Evolutionary conservation across 2,329 filamentous ascomycete species (phyloP), one percentile per base, ranked within the genome.

Genomic region (Aureobasidium sp.): DNA sequence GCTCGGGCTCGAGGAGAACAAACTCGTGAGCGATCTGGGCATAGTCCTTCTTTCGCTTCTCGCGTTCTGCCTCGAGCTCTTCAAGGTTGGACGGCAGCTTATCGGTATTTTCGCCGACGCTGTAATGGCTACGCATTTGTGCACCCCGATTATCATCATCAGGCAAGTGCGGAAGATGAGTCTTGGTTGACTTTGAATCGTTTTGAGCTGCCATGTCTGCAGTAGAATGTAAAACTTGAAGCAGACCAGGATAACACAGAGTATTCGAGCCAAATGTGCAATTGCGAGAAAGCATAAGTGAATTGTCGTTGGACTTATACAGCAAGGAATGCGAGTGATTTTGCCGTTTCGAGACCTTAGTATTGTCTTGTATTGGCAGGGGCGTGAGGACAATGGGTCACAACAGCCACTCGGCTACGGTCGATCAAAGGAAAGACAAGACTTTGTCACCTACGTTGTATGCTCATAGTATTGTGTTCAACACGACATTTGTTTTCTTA

Each of bases 1-100:
- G 12, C 15, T 12, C 7, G 26, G 29, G 27, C 6, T 20, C 5
- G 0, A 3, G 36, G 2, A 46, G 20, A 13, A 27, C 44, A 9
- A 20, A 60, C 57, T 60, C 57, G 29, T 60, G 44, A 13, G 57
- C 46, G n/a, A 60, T 60, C 7, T 60, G n/a, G n/a, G 23, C 29
- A 17, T 60, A 60, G 13, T 60, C 20, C 23, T 27, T 12, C 36
- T 60, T 60, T 13, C 57, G 32, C 36, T 50, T 41, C n/a, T 60
- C 46, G 9, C 57, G 57, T 26, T 41, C 57, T 36, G 23, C 46
- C 27, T 60, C 57, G 17, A 51, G 44, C 26, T 13, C 26, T n/a
- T 17, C 34, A 8, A 60, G 7, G 32, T 29, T 36, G 23, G 36
- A 7, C 5, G 57, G 57, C 10, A 46, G 42, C 26, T 48, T 51